Conservation (phyloP, 2,329 filamentous ascomycete species). For the Clarireedia monteithiana region DNA sequence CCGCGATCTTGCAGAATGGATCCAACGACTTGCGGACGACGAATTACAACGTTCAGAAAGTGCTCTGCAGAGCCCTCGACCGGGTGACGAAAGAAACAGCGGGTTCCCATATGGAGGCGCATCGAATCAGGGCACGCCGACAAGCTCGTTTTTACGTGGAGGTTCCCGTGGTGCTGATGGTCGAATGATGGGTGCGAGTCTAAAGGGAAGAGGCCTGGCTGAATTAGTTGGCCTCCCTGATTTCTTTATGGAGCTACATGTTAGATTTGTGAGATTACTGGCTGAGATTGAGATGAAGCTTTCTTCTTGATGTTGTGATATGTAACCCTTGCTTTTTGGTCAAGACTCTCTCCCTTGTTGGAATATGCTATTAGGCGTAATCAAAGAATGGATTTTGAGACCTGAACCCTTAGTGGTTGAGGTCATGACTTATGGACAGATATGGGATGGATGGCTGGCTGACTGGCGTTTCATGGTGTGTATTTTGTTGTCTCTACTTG, state of each 20-base stretch:
- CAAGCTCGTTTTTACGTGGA: slow-evolving; percentile 23
- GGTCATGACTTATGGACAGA: background rate
- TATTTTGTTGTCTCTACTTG: background rate
- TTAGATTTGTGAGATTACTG: slow-evolving; percentile 54
- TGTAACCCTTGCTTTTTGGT: background rate
- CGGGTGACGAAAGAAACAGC: slow-evolving; percentile 4
- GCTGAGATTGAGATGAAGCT: slow-evolving; percentile 35
- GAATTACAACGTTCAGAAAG: slow-evolving; percentile 44
- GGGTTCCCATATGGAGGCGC: slow-evolving; percentile 21
- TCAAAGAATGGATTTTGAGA: background rate
- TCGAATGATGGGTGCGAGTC: slow-evolving; percentile 38
- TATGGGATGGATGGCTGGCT: background rate
- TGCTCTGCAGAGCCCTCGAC: slow-evolving; percentile 2
- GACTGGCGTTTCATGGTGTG: background rate
- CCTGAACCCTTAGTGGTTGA: background rate
- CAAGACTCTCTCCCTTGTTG: too few relatives aligned
- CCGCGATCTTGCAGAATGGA: slow-evolving; percentile 56
- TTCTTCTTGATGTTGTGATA: background rate
- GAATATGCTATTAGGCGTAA: background rate
- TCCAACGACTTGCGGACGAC: slow-evolving; percentile 54
- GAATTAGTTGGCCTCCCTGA: slow-evolving; percentile 60
- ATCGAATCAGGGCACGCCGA: slow-evolving; percentile 16
- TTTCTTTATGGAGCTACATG: slow-evolving; percentile 60
- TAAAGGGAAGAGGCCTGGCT: slow-evolving; percentile 53
- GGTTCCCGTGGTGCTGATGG: slow-evolving; percentile 22